Conservation (phyloP, 176 grass and related monocot genomes). For the Elymus sibiricus region DNA sequence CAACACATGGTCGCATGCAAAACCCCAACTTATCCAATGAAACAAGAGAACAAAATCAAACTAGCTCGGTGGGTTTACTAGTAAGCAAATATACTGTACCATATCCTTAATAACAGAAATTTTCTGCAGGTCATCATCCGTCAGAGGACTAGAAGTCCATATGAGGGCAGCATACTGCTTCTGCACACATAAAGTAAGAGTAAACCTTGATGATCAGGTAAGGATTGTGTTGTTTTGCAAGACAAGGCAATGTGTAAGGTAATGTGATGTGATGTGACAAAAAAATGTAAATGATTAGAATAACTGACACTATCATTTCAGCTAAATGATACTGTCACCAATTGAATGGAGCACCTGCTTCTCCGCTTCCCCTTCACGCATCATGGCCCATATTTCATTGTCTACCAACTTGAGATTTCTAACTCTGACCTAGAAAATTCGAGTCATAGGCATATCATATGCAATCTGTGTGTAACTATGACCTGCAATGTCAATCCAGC, state of each 20-base stretch:
- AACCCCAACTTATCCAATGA: neutral
- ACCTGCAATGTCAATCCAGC: neutral
- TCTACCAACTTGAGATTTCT: slow-evolving; percentile 77
- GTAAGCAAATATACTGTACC: slow-evolving; percentile 23
- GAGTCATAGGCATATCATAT: slow-evolving; percentile 17
- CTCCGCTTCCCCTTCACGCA: slow-evolving; percentile 96
- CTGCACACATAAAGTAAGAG: slow-evolving; percentile 30
- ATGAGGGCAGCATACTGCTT: slow-evolving; percentile 95
- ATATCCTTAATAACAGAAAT: slow-evolving; percentile 60
- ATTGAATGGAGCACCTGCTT: slow-evolving; percentile 62
- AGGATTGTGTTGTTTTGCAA: neutral
- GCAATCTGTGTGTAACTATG: neutral
- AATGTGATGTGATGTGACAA: neutral
- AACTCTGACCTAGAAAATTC: slow-evolving; percentile 59
- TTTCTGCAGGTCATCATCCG: slow-evolving; percentile 52
- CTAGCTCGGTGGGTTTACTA: neutral
- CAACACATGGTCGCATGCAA: neutral
- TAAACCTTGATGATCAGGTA: neutral
- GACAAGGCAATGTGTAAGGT: neutral
- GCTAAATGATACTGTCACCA: neutral
- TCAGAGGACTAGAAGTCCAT: slow-evolving; percentile 72
- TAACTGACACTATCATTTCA: neutral
- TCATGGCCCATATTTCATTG: slow-evolving; percentile 81
- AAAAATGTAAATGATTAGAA: neutral
- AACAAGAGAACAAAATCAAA: slow-evolving; percentile 1